Percentiles rank a stretch among this genome's conserved stretches.
These are phyloP conservation scores for Xylariaceae sp. DNA, from an alignment of 2,329 filamentous ascomycete genomes.

Conservation along the genomic window DNA sequence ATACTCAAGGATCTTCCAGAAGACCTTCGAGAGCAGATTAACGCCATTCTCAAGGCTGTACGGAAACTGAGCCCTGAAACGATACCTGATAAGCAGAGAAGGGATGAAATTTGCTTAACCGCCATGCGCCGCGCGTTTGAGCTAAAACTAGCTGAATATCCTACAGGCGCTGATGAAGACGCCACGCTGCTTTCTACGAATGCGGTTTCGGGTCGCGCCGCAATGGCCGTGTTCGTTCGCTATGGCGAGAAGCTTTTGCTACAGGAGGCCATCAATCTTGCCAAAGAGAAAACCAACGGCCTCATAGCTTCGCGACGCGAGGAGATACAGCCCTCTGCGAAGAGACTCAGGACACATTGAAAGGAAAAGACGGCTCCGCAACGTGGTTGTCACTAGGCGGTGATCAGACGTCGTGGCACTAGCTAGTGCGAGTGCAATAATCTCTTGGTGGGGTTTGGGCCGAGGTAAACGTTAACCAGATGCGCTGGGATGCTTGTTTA, in stretches of 20 bases:
- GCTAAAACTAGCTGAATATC: slow-evolving; percentile 49
- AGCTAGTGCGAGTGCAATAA: no score
- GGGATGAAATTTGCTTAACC: slow-evolving; percentile 54
- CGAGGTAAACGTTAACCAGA: background rate
- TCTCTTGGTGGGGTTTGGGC: no score
- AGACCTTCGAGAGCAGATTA: slow-evolving; percentile 60
- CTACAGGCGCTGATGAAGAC: slow-evolving; percentile 51
- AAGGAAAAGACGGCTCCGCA: background rate
- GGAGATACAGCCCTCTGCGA: slow-evolving; percentile 38
- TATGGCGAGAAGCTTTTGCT: slow-evolving; percentile 76
- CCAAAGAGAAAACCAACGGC: slow-evolving; percentile 40
- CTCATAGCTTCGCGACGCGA: slow-evolving; percentile 24
- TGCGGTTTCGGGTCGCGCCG: slow-evolving; percentile 46
- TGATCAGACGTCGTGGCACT: background rate
- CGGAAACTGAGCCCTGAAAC: slow-evolving; percentile 52
- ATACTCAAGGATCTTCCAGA: slow-evolving; percentile 53
- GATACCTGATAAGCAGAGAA: slow-evolving; percentile 56
- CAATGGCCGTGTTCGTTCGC: slow-evolving; percentile 72
- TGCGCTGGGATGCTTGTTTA: background rate
- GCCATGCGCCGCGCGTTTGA: slow-evolving; percentile 50
- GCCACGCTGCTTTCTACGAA: slow-evolving; percentile 44
- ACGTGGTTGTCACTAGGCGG: background rate
- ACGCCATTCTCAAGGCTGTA: slow-evolving; percentile 56
- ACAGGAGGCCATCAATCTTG: slow-evolving; percentile 54
- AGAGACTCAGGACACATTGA: slow-evolving; percentile 39